Evolutionary conservation across 495 filamentous ascomycete species (phyloP).

Genomic region (Cairneyella variabilis): DNA sequence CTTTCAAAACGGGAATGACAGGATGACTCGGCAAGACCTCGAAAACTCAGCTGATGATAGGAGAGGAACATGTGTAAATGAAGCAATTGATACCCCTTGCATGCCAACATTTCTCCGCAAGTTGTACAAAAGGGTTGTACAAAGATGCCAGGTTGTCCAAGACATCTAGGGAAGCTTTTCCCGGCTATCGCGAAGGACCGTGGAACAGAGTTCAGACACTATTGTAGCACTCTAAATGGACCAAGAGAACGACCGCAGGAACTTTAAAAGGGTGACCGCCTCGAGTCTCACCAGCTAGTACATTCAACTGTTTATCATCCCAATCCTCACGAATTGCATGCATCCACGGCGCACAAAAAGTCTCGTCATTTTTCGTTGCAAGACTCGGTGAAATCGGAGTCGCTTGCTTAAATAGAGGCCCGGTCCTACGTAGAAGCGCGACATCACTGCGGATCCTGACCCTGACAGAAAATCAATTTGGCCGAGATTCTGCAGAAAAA

Average conservation of each 20-base stretch:
- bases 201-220: conserved; percentile 15
- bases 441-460: conserved; percentile 6
- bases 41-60: no score
- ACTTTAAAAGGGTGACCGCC: no score
- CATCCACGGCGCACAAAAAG: not conserved
- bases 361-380: not conserved
- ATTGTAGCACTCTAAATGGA: no score
- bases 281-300: no score
- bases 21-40: no score
- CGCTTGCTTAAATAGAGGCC: not conserved
- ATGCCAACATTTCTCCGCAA: no score
- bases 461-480: conserved; percentile 3
- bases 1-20: no score
- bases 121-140: no score
- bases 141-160: conserved; percentile 12
- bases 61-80: no score
- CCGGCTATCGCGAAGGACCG: conserved; percentile 10
- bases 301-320: no score
- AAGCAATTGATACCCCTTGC: no score
- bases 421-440: not conserved
- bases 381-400: not conserved
- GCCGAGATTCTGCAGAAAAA: conserved; percentile 12
- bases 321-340: not conserved
- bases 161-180: conserved; percentile 10
- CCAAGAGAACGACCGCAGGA: no score